A percentile compares a stretch with the other conserved stretches of the same genome.
Conservation (phyloP, 2,329 filamentous ascomycete species). For the Emergomyces pasteurianus region DNA sequence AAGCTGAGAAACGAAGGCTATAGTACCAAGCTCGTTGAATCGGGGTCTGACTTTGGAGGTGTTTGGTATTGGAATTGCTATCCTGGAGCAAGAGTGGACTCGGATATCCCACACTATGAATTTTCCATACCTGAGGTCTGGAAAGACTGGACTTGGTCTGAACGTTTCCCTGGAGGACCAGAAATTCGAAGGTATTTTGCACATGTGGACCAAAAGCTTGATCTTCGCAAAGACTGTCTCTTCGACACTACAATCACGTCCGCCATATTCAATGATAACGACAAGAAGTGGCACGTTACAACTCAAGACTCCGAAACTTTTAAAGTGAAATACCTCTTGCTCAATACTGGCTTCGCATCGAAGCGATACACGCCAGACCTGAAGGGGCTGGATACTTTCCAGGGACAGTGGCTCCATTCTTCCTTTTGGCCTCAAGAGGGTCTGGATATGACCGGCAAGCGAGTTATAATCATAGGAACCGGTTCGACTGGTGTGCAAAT, state of each 20-base stretch:
- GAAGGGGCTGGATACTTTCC: constrained; percentile 34
- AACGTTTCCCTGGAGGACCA: constrained; percentile 52
- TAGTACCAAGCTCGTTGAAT: constrained; percentile 41
- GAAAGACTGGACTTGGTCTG: constrained; percentile 45
- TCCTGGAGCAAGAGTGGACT: constrained; percentile 44
- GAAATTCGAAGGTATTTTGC: constrained; percentile 61
- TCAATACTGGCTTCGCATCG: constrained; percentile 36
- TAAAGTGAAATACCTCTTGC: constrained; percentile 29
- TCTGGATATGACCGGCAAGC: constrained; percentile 8
- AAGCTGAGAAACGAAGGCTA: constrained; percentile 40
- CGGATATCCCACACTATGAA: constrained; percentile 42
- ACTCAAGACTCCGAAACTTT: constrained; percentile 22
- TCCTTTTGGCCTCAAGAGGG: constrained; percentile 29
- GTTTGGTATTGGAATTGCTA: constrained; percentile 48
- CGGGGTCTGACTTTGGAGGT: constrained; percentile 40
- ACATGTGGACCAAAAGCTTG: constrained; percentile 48
- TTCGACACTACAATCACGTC: constrained; percentile 45
- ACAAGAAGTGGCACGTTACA: constrained; percentile 25
- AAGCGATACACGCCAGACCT: constrained; percentile 36
- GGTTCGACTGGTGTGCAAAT: constrained; percentile 31
- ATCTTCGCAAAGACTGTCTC: constrained; percentile 48
- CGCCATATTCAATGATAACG: constrained; percentile 40
- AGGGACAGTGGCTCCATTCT: constrained; percentile 33
- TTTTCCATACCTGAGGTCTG: constrained; percentile 39
- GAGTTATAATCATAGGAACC: constrained; percentile 17